These are phyloP conservation scores for Seiridium cupressi DNA, from an alignment of 2,329 filamentous ascomycete genomes.

Conservation along the genomic window DNA sequence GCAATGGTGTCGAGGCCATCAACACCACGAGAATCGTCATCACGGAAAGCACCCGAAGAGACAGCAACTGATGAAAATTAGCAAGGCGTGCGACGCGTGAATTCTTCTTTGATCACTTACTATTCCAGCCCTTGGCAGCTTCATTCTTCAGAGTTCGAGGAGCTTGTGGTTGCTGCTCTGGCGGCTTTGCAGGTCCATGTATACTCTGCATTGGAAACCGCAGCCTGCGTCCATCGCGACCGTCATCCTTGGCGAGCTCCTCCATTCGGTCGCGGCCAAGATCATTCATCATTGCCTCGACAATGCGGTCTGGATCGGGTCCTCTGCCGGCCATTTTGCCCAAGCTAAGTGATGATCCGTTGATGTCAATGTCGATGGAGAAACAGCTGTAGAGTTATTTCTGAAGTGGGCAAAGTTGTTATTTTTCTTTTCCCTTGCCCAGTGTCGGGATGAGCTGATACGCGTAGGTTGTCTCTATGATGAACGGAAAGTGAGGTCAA, in stretches of 20 bases:
- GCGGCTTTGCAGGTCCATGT: background rate
- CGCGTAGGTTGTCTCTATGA: too few species aligned
- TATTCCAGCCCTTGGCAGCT: background rate
- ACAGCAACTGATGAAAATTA: background rate
- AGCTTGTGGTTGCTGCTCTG: background rate
- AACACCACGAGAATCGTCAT: background rate
- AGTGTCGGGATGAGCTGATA: too few species aligned
- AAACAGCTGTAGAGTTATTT: too few species aligned
- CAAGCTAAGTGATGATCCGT: too few species aligned
- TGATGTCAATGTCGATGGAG: too few species aligned
- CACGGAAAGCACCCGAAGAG: background rate
- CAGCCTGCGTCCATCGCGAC: background rate
- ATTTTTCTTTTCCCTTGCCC: too few species aligned
- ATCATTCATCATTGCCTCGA: constrained; percentile 6
- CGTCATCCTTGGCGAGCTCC: background rate
- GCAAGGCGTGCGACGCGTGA: too few species aligned
- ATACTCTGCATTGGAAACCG: background rate
- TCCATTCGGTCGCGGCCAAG: constrained; percentile 2
- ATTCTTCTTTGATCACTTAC: background rate
- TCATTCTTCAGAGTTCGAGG: background rate
- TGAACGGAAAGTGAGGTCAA: too few species aligned
- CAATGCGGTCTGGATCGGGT: too few species aligned
- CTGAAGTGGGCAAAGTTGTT: too few species aligned
- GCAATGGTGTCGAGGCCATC: constrained; percentile 1
- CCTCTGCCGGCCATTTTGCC: too few species aligned